These are phyloP conservation scores for Starmerella roubikii DNA, from an alignment of 805 yeast species.

Conservation along the genomic window DNA sequence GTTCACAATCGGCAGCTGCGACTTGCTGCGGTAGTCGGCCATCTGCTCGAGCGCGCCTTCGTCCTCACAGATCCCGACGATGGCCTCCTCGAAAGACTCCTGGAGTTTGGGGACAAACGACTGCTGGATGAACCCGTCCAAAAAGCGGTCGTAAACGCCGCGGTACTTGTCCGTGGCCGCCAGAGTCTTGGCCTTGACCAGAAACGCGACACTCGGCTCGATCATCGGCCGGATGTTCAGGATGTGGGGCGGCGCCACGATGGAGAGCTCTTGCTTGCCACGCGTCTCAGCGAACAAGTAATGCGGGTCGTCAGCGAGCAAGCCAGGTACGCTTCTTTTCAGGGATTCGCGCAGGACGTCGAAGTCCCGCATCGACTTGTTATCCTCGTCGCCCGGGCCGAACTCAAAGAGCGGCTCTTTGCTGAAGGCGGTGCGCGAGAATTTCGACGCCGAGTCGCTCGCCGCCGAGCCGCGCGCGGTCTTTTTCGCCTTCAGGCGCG, in stretches of 20 bases:
- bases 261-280: conserved; percentile 15
- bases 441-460: conserved; percentile 3
- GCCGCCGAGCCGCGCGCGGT: background rate
- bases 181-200: conserved; percentile 41
- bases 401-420: conserved; percentile 16
- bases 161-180: conserved; percentile 28
- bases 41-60: conserved; percentile 30
- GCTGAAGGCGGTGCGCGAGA: background rate
- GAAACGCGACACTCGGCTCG: conserved; percentile 57
- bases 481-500: background rate
- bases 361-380: conserved; percentile 20
- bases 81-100: conserved; percentile 39
- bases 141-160: conserved; percentile 27
- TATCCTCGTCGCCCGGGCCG: conserved; percentile 24
- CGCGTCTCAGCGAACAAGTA: conserved; percentile 17
- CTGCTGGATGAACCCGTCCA: conserved; percentile 48
- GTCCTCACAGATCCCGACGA: conserved; percentile 34
- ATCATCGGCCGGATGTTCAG: conserved; percentile 69
- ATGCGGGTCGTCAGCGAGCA: conserved; percentile 31
- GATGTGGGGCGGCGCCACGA: conserved; percentile 37
- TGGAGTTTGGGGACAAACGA: conserved; percentile 54
- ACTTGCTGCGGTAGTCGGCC: conserved; percentile 20
- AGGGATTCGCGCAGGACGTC: conserved; percentile 34
- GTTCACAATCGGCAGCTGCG: conserved; percentile 26
- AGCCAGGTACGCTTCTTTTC: conserved; percentile 61